These are phyloP conservation scores for Kurtzmaniella quercitrusa DNA, from an alignment of 1,139 yeast species.

Conservation along the genomic window DNA sequence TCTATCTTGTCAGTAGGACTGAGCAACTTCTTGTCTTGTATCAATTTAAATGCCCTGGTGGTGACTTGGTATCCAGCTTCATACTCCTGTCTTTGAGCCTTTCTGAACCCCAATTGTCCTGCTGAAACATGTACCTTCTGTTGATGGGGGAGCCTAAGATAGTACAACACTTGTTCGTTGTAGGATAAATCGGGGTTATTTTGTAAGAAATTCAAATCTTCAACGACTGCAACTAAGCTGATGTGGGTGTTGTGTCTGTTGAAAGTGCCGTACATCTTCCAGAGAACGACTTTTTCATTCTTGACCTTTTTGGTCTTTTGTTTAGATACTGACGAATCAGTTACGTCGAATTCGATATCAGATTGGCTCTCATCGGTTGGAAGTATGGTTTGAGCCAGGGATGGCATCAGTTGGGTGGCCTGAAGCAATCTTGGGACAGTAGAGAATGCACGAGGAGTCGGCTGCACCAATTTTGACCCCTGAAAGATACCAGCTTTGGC, in stretches of 20 bases:
- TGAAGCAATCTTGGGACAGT: not conserved
- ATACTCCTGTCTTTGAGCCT: conserved; percentile 81
- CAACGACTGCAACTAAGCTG: conserved; percentile 69
- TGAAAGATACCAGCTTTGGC: not conserved
- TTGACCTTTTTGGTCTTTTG: conserved; percentile 7
- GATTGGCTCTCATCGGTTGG: not conserved
- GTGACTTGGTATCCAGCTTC: conserved; percentile 93
- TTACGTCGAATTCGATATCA: not conserved
- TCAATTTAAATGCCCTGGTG: conserved; percentile 64
- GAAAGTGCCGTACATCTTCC: conserved; percentile 74
- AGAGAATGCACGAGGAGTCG: not conserved
- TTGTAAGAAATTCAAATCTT: conserved; percentile 55
- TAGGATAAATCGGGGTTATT: conserved; percentile 56
- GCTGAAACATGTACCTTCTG: conserved; percentile 64
- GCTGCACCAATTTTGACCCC: not conserved
- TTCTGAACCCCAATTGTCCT: conserved; percentile 72
- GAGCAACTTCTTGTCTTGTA: conserved; percentile 55
- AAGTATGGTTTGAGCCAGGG: not conserved
- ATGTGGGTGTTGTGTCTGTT: conserved; percentile 79
- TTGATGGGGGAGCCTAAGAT: conserved; percentile 76
- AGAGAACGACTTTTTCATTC: conserved; percentile 42
- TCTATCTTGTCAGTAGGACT: conserved; percentile 58
- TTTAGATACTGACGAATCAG: not conserved
- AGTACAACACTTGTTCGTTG: conserved; percentile 75
- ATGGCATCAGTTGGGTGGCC: not conserved